phyloP scores from a whole-genome alignment of 2,329 filamentous ascomycete genomes.

The Alternaria longipes region DNA sequence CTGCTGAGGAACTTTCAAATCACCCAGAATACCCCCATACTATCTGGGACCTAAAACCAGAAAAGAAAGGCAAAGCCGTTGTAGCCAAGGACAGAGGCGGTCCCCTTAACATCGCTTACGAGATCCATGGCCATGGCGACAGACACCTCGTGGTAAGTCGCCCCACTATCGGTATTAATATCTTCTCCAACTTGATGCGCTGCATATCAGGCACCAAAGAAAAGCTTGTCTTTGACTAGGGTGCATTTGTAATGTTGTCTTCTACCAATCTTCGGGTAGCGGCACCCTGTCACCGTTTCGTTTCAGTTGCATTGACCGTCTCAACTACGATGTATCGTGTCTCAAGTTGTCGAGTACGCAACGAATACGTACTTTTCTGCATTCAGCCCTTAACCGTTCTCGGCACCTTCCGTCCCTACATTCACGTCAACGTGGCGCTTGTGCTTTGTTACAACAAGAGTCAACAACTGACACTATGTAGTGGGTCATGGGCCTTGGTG shows the following conservation, averaged over 20 bases:
- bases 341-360: conserved; percentile 35
- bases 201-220: conserved; percentile 23
- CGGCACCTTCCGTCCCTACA: conserved; percentile 3
- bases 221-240: conserved; percentile 1
- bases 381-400: conserved; percentile 6
- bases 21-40: conserved; percentile 74
- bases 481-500: conserved; percentile 84
- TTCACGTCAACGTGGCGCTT: not conserved
- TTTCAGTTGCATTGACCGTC: conserved; percentile 50
- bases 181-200: conserved; percentile 24
- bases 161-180: conserved; percentile 23
- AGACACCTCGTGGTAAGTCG: conserved; percentile 75
- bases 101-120: conserved; percentile 79
- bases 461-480: conserved; percentile 49
- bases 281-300: conserved; percentile 40
- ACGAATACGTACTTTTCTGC: conserved; percentile 12
- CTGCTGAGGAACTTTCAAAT: conserved; percentile 66
- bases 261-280: conserved; percentile 16
- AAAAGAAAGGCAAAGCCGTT: conserved; percentile 66
- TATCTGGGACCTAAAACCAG: conserved; percentile 74
- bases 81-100: conserved; percentile 78
- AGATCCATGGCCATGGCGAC: conserved; percentile 79
- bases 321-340: conserved; percentile 39
- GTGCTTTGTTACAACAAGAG: not conserved
- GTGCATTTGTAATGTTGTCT: conserved; percentile 34